Evolutionary conservation across 441 rosid species (phyloP).

Genomic region (Omphalea diandra): DNA sequence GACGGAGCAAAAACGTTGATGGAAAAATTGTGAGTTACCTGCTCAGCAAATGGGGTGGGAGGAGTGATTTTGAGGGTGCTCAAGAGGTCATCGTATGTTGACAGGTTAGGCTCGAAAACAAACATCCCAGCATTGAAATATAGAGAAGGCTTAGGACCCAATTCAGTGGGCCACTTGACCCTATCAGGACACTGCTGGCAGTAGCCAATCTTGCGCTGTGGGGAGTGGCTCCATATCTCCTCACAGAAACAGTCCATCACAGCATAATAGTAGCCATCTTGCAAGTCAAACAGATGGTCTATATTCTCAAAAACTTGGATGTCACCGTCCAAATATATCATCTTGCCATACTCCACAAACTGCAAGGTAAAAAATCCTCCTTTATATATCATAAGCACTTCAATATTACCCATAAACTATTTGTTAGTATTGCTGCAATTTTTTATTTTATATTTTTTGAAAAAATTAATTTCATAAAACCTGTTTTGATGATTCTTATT

Average conservation of each 20-base stretch:
- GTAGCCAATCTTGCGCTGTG: constrained; percentile 52
- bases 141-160: constrained; percentile 58
- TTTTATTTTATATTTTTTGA: too few species aligned
- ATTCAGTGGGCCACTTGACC: constrained; percentile 50
- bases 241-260: constrained; percentile 83
- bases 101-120: constrained; percentile 50
- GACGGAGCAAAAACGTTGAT: neutral
- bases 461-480: too few species aligned
- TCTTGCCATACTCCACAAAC: constrained; percentile 71
- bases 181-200: constrained; percentile 65
- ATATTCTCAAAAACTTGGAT: constrained; percentile 69
- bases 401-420: too few species aligned
- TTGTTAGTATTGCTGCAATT: too few species aligned
- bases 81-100: constrained; percentile 42
- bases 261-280: constrained; percentile 49
- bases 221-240: constrained; percentile 62
- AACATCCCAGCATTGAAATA: constrained; percentile 87
- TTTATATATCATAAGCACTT: too few species aligned
- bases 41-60: constrained; percentile 68
- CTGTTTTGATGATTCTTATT: too few species aligned
- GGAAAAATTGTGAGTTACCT: constrained; percentile 25
- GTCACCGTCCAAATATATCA: constrained; percentile 80
- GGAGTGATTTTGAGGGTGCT: constrained; percentile 40
- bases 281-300: constrained; percentile 60
- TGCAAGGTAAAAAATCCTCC: constrained; percentile 17